Evolutionary conservation across 179 eudicot genomes (phyloP), one percentile per base, ranked within the genome.

Genomic region (Beta corolliflora): DNA sequence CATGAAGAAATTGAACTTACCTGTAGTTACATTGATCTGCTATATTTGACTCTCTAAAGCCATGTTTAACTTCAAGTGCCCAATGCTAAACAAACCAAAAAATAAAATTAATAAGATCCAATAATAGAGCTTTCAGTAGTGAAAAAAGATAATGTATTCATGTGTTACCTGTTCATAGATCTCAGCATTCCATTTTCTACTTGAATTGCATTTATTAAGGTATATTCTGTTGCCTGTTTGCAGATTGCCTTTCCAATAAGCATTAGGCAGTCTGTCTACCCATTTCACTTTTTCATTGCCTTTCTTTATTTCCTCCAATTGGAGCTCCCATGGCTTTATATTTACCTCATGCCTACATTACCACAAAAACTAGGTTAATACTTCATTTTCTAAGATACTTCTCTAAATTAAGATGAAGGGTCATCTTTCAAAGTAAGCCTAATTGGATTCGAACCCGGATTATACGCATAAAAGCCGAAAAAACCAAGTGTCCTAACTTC

Each of bases 1-100:
- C 3, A 25, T 73, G 45, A 73, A 52, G 60, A 29, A 73, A 73
- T 7, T 29, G 45, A 21, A 53, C 76, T 18, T 83, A 89, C 91
- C 87, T 85, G 80, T 91, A 79, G 50, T 69, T 84, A 78, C 93
- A 91, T 77, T 91, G 93, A 21, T 77, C 87, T 71, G 91, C 89
- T 77, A 91, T 79, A 60, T 91, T 83, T 11, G 93, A 85, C 60
- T 80, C 77, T 50, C 84, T 81, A 79, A 81, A 87, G 12, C 90
- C 93, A n/a, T 87, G 79, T 79, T 54, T 44, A 48, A 23, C 52
- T 80, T 90, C 91, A 46, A 67, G 61, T 0, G 18, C 45, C 91
- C 89, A 91, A 63, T 88, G 83, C 93, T 91, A 64, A 81, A 31
- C 41, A 64, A 11, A 48, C 21, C 69, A 10, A 41, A 10, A 52